phyloP scores from a whole-genome alignment of 1,284 basidiomycete species.

The Moesziomyces aphidis region DNA sequence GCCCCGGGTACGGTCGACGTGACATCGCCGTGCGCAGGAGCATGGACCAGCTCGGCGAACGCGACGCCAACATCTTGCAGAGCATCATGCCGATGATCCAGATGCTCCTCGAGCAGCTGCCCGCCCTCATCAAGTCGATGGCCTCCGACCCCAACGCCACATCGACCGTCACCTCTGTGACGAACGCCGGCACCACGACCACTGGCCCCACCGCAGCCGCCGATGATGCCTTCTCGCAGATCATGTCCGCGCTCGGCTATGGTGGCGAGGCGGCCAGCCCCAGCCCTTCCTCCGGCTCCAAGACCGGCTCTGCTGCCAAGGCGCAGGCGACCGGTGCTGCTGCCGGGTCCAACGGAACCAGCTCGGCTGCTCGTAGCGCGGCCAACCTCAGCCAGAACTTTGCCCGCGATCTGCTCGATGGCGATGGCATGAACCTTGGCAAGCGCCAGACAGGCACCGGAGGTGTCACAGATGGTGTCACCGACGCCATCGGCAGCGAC shows the following conservation, averaged over 20 bases:
- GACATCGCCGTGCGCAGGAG: slow-evolving; percentile 36
- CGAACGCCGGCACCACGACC: slow-evolving; percentile 12
- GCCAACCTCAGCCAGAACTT: slow-evolving; percentile 45
- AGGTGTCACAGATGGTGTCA: slow-evolving; percentile 1
- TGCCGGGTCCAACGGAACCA: slow-evolving; percentile 6
- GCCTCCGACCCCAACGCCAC: slow-evolving; percentile 19
- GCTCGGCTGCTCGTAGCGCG: slow-evolving; percentile 32
- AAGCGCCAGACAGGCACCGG: slow-evolving; percentile 20
- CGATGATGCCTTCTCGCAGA: slow-evolving; percentile 37
- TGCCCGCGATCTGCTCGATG: slow-evolving; percentile 38
- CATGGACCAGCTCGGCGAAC: slow-evolving; percentile 33
- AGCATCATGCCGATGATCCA: slow-evolving; percentile 48
- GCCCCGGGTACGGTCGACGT: slow-evolving; percentile 57
- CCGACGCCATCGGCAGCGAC: slow-evolving; percentile 17
- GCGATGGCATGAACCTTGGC: slow-evolving; percentile 49
- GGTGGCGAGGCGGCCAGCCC: neutral
- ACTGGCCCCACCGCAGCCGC: slow-evolving; percentile 27
- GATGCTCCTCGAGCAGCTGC: slow-evolving; percentile 46
- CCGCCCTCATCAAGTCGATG: slow-evolving; percentile 30
- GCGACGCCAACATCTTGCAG: slow-evolving; percentile 40
- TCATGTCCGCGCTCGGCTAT: slow-evolving; percentile 33
- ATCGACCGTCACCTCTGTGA: slow-evolving; percentile 26
- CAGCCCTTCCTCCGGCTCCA: slow-evolving; percentile 11
- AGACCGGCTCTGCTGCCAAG: slow-evolving; percentile 13
- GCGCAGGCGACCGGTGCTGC: slow-evolving; percentile 11